Base-by-base conservation (phyloP, 192 early-diverging fungal genomes). In the Coemansia asiatica region DNA sequence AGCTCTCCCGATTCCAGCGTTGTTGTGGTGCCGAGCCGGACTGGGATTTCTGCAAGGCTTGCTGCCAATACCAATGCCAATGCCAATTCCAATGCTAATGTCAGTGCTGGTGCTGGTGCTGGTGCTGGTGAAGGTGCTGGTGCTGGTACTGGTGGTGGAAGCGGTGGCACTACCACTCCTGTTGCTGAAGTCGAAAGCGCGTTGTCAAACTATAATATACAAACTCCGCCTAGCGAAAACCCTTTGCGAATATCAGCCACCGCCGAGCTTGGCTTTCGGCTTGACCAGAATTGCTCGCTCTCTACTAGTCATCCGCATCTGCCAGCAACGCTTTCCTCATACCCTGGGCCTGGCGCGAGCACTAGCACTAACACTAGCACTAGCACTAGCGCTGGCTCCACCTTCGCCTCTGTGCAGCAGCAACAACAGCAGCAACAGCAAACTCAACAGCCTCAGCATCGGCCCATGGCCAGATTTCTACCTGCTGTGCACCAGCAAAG, bases 171-270 rank as follows among this genome's bases (percentile, higher is more conserved):
- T 10, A 26, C 27, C 26, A 29, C 53, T 2, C 26, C 53, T 8
- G 19, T 35, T 23, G 55, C 18, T 36, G 64, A 53, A 4, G 60
- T 63, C 3, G 67, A 69, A 35, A 72, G 35, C 29, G 29, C 59
- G 10, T 64, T 81, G 15, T 61, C 64, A 1, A 71, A 47, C 36
- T 81, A 81, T 66, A 81, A 81, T 16, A 49, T 81, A 15, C 68
- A 70, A 6, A 67, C 69, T 18, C 79, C 79, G 53, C 67, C 69
- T 6, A 72, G 51, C 28, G 74, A 75, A 25, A 61, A 66, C 12
- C 38, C 56, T 13, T 12, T 44, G 40, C 40, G 40, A 9, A 44
- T 28, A n/a, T 29, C 16, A 28, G 15, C 47, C 44, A 18, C 40
- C 33, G 29, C 50, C 31, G 56, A 59, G 56, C 56, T 18, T 67